A percentile compares a stretch with the other conserved stretches of the same genome.
Conservation (phyloP, 78 protist species). For the Speleostelium caveatum region DNA sequence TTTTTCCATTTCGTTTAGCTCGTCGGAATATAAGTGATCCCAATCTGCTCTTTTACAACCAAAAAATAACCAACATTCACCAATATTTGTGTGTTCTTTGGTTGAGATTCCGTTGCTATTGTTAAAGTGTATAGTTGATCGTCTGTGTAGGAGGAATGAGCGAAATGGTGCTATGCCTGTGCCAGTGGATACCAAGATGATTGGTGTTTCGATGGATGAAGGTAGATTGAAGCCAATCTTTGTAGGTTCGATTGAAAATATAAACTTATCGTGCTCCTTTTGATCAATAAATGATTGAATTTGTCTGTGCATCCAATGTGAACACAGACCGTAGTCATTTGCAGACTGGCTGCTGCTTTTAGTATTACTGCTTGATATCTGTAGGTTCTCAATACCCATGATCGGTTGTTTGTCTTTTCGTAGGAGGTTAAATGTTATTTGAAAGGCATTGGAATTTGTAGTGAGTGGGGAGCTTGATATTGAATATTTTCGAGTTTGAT, state of each 20-base stretch:
- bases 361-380: too few species aligned
- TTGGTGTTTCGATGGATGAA: conserved; percentile 17
- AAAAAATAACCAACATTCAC: conserved; percentile 55
- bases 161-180: conserved; percentile 70
- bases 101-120: neutral
- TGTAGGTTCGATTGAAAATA: conserved; percentile 28
- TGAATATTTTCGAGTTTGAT: conserved; percentile 54
- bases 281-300: neutral
- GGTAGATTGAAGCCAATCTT: conserved; percentile 24
- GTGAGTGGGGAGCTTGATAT: conserved; percentile 40
- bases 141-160: conserved; percentile 40
- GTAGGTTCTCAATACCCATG: too few species aligned
- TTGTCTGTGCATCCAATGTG: conserved; percentile 50
- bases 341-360: neutral
- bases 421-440: conserved; percentile 42
- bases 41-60: conserved; percentile 67
- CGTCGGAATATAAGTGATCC: conserved; percentile 49
- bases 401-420: conserved; percentile 1
- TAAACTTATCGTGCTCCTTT: neutral
- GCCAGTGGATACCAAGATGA: conserved; percentile 52
- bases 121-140: neutral
- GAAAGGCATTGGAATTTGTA: neutral
- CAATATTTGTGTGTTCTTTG: neutral
- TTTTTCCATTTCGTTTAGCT: conserved; percentile 29
- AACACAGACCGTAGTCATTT: conserved; percentile 47